phyloP scores from a whole-genome alignment of 306 rosid genomes.

The Boehmeria nivea region DNA sequence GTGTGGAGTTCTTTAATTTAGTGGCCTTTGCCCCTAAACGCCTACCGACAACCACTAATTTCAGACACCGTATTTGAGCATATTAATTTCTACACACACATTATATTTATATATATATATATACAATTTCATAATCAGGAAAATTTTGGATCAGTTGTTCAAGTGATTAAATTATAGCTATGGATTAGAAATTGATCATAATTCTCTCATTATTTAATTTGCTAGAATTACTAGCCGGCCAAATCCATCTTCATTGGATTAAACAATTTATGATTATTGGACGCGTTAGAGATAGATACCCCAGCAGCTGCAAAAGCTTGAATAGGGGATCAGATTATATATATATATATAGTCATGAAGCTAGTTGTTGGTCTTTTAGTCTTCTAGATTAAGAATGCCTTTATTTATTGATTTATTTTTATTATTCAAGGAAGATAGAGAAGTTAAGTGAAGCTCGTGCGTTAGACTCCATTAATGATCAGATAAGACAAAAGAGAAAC shows the following conservation, averaged over 20 bases:
- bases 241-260: background rate
- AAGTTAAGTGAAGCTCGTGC: constrained; percentile 6
- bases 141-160: constrained; percentile 1
- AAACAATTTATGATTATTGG: no score
- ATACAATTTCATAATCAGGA: background rate
- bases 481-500: constrained; percentile 22
- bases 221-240: background rate
- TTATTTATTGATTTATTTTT: background rate
- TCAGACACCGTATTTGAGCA: constrained; percentile 2
- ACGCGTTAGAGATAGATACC: background rate
- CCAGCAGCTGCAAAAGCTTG: no score
- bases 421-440: background rate
- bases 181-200: background rate
- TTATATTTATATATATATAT: background rate
- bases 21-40: no score
- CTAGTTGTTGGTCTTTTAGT: background rate
- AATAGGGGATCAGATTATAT: no score
- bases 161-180: background rate
- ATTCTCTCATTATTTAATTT: background rate
- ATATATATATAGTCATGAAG: background rate
- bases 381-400: constrained; percentile 4
- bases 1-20: constrained; percentile 24
- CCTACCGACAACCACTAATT: constrained; percentile 32
- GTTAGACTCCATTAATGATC: constrained; percentile 13
- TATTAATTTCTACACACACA: background rate